Conservation (phyloP, 257 asterid species). For the Penstemon eatonii region DNA sequence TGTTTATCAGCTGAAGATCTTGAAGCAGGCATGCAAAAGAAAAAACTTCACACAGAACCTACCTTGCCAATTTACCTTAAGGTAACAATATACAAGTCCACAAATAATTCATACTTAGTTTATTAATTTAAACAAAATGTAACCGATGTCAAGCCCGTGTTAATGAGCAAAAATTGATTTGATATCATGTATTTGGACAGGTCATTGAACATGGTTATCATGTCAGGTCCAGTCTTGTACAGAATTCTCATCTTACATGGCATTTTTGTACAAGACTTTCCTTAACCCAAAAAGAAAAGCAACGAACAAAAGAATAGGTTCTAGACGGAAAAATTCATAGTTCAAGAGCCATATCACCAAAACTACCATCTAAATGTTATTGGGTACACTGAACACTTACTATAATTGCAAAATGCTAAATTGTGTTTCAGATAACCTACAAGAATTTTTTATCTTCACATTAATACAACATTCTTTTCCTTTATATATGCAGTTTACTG, state of each 20-base stretch:
- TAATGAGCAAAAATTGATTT: slow-evolving; percentile 38
- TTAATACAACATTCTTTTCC: background rate
- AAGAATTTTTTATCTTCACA: background rate
- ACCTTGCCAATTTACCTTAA: slow-evolving; percentile 87
- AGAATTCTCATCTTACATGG: slow-evolving; percentile 57
- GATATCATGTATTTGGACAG: slow-evolving; percentile 62
- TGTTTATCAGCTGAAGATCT: slow-evolving; percentile 70
- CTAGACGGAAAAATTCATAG: background rate
- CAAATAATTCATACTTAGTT: background rate
- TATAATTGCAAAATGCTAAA: slow-evolving; percentile 12
- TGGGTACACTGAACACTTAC: slow-evolving; percentile 21
- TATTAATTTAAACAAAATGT: slow-evolving; percentile 2
- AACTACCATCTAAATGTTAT: background rate
- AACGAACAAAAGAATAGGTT: background rate
- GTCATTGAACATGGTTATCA: slow-evolving; percentile 55
- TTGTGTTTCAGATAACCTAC: background rate
- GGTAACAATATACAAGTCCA: slow-evolving; percentile 42
- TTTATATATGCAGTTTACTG: slow-evolving; percentile 67
- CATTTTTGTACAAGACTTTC: slow-evolving; percentile 72
- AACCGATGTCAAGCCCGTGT: background rate
- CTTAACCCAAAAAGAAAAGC: slow-evolving; percentile 12
- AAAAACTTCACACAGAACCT: slow-evolving; percentile 74
- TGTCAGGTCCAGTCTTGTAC: slow-evolving; percentile 97
- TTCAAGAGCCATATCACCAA: slow-evolving; percentile 6
- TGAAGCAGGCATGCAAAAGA: slow-evolving; percentile 74